Evolutionary conservation across 2,329 filamentous ascomycete species (phyloP).

Genomic region (Corynespora cassiicola): DNA sequence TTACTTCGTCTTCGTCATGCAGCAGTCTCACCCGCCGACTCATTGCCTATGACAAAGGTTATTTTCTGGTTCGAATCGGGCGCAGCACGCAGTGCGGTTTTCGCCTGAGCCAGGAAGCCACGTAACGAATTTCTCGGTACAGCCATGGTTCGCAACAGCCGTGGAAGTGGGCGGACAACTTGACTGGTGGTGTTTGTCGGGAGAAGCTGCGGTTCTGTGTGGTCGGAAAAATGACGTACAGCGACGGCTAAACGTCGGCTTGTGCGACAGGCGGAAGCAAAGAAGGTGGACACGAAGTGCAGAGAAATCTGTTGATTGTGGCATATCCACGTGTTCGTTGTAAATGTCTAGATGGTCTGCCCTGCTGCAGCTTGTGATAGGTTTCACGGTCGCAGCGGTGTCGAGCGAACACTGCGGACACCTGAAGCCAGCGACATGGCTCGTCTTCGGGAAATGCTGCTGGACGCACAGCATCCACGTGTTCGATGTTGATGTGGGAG

Average conservation of each 20-base stretch:
- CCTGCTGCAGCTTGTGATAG: too few relatives aligned
- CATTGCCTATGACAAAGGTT: slow-evolving; percentile 61
- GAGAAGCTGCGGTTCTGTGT: slow-evolving; percentile 3
- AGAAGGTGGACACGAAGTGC: too few relatives aligned
- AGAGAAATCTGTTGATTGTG: too few relatives aligned
- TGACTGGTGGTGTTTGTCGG: slow-evolving; percentile 5
- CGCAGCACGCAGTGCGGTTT: slow-evolving; percentile 48
- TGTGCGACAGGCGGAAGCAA: too few relatives aligned
- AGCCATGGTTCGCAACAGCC: slow-evolving; percentile 36
- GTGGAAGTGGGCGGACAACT: slow-evolving; percentile 16
- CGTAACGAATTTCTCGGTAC: slow-evolving; percentile 54
- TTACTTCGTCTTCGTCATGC: slow-evolving; percentile 4
- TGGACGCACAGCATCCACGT: too few relatives aligned
- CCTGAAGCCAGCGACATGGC: too few relatives aligned
- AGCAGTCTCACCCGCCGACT: slow-evolving; percentile 53
- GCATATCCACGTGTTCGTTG: too few relatives aligned
- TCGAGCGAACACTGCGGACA: too few relatives aligned
- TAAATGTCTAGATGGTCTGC: too few relatives aligned
- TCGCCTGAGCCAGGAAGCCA: slow-evolving; percentile 55
- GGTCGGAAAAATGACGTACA: slow-evolving; percentile 19
- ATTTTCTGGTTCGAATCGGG: slow-evolving; percentile 49
- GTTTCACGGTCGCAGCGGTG: too few relatives aligned
- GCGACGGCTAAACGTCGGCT: too few relatives aligned
- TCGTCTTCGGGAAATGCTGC: too few relatives aligned
- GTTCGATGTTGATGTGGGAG: background rate